Evolutionary conservation across 2,329 filamentous ascomycete species (phyloP), one percentile per base, ranked within the genome.

Genomic region (Nothophoma quercina): DNA sequence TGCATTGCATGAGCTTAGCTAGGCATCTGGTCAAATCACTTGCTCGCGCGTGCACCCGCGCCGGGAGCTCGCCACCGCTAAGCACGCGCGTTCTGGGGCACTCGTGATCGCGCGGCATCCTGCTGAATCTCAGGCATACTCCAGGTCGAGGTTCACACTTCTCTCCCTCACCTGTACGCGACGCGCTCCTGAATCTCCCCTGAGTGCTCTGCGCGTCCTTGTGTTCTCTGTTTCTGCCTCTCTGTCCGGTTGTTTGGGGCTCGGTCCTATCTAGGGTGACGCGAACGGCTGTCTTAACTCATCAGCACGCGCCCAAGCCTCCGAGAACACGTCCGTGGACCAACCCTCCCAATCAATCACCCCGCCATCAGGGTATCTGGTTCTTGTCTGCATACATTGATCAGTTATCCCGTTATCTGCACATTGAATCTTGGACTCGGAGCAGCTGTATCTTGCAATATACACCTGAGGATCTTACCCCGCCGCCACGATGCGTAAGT

Each of bases 401-500:
- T 30, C 42, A 33, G 35, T 22, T 36, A 25, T 35, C 25, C 10
- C 19, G 26, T 47, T 50, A 10, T 41, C 30, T 29, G n/a, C 9
- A 5, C 19, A 19, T 30, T 19, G 32, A 26, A 50, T 50, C 35
- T 45, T 46, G 33, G n/a, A 16, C 38, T 41, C 19, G 36, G 26
- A 35, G 32, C 42, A 34, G 45, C 46, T 39, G 41, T 34, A 44
- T 36, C 15, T 49, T 53, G 41, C 35, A 55, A 39, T 52, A 44
- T 51, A 46, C 39, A 54, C 45, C 39, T 57, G 48, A 51, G 56
- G 32, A 39, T 12, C 39, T 47, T 62, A 63, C 59, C 60, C 60
- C 62, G 51, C 50, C 39, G 50, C 58, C 51, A 62, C 52, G 32
- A 63, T 64, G 59, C 52, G 59, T 64, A 53, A 59, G 58, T 62